Base-by-base conservation (phyloP, 805 yeast genomes). In the Kodamaea jinghongensis region DNA sequence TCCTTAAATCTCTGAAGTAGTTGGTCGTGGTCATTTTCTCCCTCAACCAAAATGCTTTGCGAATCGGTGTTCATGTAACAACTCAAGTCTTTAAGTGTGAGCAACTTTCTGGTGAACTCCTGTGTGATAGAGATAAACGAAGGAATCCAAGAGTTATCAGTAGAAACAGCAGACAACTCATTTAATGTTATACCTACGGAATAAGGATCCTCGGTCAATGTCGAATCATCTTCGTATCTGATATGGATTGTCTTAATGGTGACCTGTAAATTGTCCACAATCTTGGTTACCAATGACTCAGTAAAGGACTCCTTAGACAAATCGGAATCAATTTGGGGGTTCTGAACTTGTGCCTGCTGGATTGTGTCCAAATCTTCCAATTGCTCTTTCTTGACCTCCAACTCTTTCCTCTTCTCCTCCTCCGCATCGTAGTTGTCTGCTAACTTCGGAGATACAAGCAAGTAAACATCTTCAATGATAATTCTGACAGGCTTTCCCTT, bases 401-500 rank as follows among this genome's bases (percentile, higher is more conserved):
- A 71, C 37, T 77, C 75, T 41, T 85, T 76, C 36, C 75, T 78
- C 9, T 71, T 70, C 34, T 79, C 85, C 42, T 80, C 83, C 16
- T 74, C 80, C 2, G 68, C 56, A 49, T 81, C 73, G 46, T 66
- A 75, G 11, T 75, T 79, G 11, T 75, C 73, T 28, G 77, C 67
- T 4, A 79, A 61, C 14, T 81, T 79, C 1, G 98, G 96, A 2
- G 82, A 69, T 1, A 95, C 95, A 26, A 95, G 68, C 17, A 93
- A 57, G 51, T 83, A 89, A 9, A 89, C 91, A 57, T 93, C 93
- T 51, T 93, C 91, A 43, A 93, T 83, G 9, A 78, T 68, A 10
- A 93, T 77, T 57, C 86, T 87, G 6, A 91, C 98, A 0, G 99
- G 98, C 54, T 90, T 86, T 14, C 86, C 81, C 56, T 90, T 90